Percentiles rank a stretch among this genome's conserved stretches.
These are phyloP conservation scores for Epichloe hybrida DNA, from an alignment of 2,329 filamentous ascomycete species.

Conservation along the genomic window DNA sequence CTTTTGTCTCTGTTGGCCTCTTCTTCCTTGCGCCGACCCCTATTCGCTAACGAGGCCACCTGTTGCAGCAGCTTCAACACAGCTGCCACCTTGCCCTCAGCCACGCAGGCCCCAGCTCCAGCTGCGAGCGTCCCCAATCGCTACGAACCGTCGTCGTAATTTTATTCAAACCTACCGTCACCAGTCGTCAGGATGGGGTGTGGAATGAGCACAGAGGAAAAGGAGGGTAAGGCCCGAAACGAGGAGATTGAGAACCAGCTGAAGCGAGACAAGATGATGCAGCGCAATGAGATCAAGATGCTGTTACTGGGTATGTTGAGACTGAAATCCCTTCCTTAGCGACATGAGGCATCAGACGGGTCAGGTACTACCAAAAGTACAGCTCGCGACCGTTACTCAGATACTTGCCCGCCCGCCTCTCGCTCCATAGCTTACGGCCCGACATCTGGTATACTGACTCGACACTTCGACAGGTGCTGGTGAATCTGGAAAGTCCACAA, in stretches of 20 bases:
- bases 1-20: background rate
- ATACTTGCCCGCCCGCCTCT: background rate
- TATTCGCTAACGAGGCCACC: background rate
- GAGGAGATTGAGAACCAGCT: conserved; percentile 99
- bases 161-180: background rate
- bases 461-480: conserved; percentile 58
- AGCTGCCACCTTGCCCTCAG: background rate
- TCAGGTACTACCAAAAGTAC: background rate
- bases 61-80: background rate
- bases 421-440: too few species aligned
- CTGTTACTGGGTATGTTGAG: conserved; percentile 69
- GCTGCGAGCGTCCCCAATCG: background rate
- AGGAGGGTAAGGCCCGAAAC: conserved; percentile 99
- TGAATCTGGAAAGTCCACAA: conserved; percentile 54
- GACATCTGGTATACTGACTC: background rate
- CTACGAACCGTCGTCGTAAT: background rate
- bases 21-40: background rate
- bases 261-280: conserved; percentile 96
- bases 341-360: background rate
- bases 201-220: conserved; percentile 99
- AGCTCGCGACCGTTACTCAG: background rate
- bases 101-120: background rate
- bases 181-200: conserved; percentile 77
- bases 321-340: too few species aligned
- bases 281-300: conserved; percentile 99